phyloP scores from a whole-genome alignment of 306 rosid species.

The Betula pendula region DNA sequence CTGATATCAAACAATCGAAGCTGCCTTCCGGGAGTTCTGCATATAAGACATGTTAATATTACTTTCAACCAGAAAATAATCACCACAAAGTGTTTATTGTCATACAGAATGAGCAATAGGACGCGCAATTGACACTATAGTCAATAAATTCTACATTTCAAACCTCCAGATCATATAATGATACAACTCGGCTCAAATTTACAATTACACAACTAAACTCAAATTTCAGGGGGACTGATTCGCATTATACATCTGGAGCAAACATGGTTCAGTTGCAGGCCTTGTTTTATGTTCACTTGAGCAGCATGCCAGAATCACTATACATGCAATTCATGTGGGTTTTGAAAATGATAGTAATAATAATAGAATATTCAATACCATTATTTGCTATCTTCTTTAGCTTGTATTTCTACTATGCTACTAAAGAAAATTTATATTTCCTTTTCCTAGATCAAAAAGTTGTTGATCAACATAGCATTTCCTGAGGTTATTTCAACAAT shows the following conservation, averaged over 20 bases:
- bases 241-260: not conserved
- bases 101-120: not conserved
- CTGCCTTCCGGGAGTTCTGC: slow-evolving; percentile 87
- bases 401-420: not conserved
- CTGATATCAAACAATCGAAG: slow-evolving; percentile 86
- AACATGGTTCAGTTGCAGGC: not conserved
- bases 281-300: not conserved
- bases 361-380: not conserved
- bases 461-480: not conserved
- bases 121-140: not conserved
- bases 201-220: not conserved
- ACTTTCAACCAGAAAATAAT: slow-evolving; percentile 12
- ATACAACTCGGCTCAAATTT: not conserved
- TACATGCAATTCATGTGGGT: not conserved
- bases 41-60: slow-evolving; percentile 12
- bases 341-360: not conserved
- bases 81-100: not conserved
- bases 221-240: not conserved
- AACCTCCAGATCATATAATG: not conserved
- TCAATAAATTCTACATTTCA: not conserved
- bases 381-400: not conserved
- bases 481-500: not conserved
- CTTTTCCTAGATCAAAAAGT: not conserved
- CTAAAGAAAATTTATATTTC: not conserved
- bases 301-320: not conserved